These are phyloP conservation scores for Cordyceps cicadae DNA, from an alignment of 2,329 filamentous ascomycete genomes.

Conservation along the genomic window DNA sequence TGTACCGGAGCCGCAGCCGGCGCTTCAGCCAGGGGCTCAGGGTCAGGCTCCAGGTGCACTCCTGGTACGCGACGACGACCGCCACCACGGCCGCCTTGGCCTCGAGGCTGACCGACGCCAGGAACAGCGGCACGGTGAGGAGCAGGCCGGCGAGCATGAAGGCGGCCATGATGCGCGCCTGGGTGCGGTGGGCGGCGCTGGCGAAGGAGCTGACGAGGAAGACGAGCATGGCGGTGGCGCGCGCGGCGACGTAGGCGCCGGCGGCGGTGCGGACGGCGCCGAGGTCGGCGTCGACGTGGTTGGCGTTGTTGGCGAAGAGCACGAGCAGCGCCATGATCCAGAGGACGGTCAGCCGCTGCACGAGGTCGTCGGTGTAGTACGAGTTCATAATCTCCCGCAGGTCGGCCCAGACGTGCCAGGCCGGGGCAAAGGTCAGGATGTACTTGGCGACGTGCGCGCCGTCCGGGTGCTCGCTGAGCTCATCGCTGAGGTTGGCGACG, in stretches of 20 bases:
- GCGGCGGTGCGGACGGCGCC: constrained; percentile 36
- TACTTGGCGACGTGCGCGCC: constrained; percentile 38
- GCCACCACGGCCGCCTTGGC: constrained; percentile 35
- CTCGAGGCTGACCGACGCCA: constrained; percentile 30
- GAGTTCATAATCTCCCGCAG: constrained; percentile 44
- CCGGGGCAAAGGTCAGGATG: constrained; percentile 38
- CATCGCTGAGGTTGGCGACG: constrained; percentile 42
- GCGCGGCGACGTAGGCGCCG: constrained; percentile 38
- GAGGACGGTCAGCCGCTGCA: constrained; percentile 38
- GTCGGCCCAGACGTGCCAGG: constrained; percentile 43
- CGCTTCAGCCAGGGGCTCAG: constrained; percentile 36
- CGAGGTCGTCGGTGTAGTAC: constrained; percentile 42
- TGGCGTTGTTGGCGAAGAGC: constrained; percentile 40
- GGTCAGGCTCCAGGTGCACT: constrained; percentile 35
- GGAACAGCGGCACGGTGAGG: constrained; percentile 35
- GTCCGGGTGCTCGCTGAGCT: constrained; percentile 36
- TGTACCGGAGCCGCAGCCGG: constrained; percentile 33
- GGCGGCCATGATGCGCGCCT: constrained; percentile 35
- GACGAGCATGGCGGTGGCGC: constrained; percentile 31
- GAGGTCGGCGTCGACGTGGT: constrained; percentile 33
- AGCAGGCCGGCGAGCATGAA: constrained; percentile 34
- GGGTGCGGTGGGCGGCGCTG: constrained; percentile 37
- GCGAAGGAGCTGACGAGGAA: constrained; percentile 37
- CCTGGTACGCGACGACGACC: constrained; percentile 33
- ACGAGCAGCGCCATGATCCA: constrained; percentile 43